Conservation (phyloP, 306 rosid genomes). For the Lathyrus tuberosus region DNA sequence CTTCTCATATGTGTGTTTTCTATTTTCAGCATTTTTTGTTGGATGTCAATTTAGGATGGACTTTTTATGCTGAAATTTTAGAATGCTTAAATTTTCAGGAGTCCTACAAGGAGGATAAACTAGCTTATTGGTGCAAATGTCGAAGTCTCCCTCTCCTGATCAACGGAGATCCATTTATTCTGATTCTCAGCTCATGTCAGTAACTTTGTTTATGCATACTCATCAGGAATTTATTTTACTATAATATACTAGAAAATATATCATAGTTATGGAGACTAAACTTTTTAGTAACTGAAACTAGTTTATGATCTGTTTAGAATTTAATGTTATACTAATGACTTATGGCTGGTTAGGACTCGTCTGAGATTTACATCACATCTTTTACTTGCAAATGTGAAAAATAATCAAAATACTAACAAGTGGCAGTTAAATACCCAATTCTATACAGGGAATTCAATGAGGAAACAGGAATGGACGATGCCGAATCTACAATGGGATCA, state of each 20-base stretch:
- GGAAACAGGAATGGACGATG: slow-evolving; percentile 64
- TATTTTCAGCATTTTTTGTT: background rate
- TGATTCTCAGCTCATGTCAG: slow-evolving; percentile 57
- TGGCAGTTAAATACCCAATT: slow-evolving; percentile 32
- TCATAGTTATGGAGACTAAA: background rate
- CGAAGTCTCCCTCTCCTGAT: slow-evolving; percentile 66
- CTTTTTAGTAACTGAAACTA: slow-evolving; percentile 5
- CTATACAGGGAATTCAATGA: slow-evolving; percentile 60
- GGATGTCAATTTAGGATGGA: slow-evolving; percentile 17
- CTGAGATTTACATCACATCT: slow-evolving; percentile 24
- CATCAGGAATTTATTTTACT: slow-evolving; percentile 16
- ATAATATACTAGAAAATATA: background rate
- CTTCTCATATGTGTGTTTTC: slow-evolving; percentile 11
- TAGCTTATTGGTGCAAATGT: slow-evolving; percentile 66
- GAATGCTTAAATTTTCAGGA: slow-evolving; percentile 50
- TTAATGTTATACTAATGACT: slow-evolving; percentile 24
- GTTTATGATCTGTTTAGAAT: slow-evolving; percentile 19
- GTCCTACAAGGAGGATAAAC: slow-evolving; percentile 47
- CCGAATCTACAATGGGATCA: slow-evolving; percentile 73
- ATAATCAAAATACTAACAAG: slow-evolving; percentile 30
- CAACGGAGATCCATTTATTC: slow-evolving; percentile 45
- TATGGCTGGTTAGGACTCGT: slow-evolving; percentile 10
- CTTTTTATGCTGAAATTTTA: slow-evolving; percentile 31
- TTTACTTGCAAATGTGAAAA: slow-evolving; percentile 31
- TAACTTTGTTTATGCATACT: slow-evolving; percentile 25